Percentiles rank a stretch among this genome's conserved stretches.
Conservation (phyloP, 2,329 filamentous ascomycete genomes). For the Penicillium crustosum region DNA sequence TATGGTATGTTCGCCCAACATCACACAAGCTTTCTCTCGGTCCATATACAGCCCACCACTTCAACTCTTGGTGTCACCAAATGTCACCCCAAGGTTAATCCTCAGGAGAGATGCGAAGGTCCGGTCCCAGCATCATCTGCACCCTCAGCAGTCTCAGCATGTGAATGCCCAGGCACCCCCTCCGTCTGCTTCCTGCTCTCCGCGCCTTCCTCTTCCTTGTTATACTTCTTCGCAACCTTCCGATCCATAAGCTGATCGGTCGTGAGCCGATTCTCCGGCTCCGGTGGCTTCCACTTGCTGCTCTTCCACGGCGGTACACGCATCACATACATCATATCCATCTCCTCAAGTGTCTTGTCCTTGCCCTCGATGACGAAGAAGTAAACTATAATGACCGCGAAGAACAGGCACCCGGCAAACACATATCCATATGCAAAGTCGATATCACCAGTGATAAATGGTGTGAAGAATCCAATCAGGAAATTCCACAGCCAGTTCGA, state of each 20-base stretch:
- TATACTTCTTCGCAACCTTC: constrained; percentile 19
- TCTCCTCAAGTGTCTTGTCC: constrained; percentile 69
- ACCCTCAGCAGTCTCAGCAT: constrained; percentile 23
- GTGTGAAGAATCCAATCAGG: constrained; percentile 71
- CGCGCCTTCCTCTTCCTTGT: constrained; percentile 18
- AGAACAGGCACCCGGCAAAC: constrained; percentile 69
- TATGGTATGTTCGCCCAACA: background rate
- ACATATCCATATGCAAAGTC: constrained; percentile 74
- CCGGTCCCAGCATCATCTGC: constrained; percentile 13
- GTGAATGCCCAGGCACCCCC: constrained; percentile 17
- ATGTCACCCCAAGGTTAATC: background rate
- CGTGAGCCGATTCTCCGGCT: constrained; percentile 28
- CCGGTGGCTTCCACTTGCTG: constrained; percentile 42
- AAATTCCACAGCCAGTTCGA: constrained; percentile 77
- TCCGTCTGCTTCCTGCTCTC: constrained; percentile 13
- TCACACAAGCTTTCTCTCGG: background rate
- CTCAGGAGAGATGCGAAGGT: constrained; percentile 15
- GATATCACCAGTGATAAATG: constrained; percentile 71
- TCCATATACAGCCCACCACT: background rate
- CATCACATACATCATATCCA: constrained; percentile 72
- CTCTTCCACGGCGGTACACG: constrained; percentile 61
- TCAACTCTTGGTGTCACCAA: background rate
- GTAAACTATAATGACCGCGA: constrained; percentile 63
- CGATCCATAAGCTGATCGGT: constrained; percentile 30
- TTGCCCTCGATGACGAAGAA: constrained; percentile 74